These are phyloP conservation scores for Soucietia sequanensis DNA, from an alignment of 805 yeast species.

Conservation along the genomic window DNA sequence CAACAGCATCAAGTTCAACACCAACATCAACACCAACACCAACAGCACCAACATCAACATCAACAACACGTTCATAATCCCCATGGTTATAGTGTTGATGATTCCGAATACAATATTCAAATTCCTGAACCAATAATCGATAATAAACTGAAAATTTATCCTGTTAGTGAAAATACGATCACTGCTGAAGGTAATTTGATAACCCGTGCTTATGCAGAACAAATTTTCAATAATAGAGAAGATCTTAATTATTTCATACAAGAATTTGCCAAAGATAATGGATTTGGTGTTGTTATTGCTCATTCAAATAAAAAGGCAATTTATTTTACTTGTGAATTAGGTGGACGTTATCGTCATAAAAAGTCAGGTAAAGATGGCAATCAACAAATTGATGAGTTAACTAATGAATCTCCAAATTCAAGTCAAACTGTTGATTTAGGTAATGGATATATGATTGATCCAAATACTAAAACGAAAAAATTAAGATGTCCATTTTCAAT, in stretches of 20 bases:
- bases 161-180: constrained; percentile 43
- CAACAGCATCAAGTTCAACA: constrained; percentile 13
- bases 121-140: constrained; percentile 47
- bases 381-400: constrained; percentile 17
- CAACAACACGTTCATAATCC: constrained; percentile 10
- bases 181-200: constrained; percentile 50
- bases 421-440: constrained; percentile 24
- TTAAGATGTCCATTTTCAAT: constrained; percentile 58
- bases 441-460: constrained; percentile 36
- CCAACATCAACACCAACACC: constrained; percentile 11
- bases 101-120: constrained; percentile 43
- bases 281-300: constrained; percentile 59
- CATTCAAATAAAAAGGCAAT: constrained; percentile 59
- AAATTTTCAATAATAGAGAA: constrained; percentile 47
- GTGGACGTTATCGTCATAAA: constrained; percentile 56
- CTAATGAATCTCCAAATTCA: constrained; percentile 15
- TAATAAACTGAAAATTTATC: constrained; percentile 42
- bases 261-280: constrained; percentile 56
- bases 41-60: constrained; percentile 22
- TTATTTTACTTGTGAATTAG: constrained; percentile 58
- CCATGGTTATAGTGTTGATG: constrained; percentile 32
- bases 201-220: constrained; percentile 55
- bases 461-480: constrained; percentile 48
- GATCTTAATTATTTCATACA: constrained; percentile 53
- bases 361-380: constrained; percentile 25